A percentile compares a stretch with the other conserved stretches of the same genome.
phyloP scores from a whole-genome alignment of 129 eudicot species.

The Helianthus tuberosus region DNA sequence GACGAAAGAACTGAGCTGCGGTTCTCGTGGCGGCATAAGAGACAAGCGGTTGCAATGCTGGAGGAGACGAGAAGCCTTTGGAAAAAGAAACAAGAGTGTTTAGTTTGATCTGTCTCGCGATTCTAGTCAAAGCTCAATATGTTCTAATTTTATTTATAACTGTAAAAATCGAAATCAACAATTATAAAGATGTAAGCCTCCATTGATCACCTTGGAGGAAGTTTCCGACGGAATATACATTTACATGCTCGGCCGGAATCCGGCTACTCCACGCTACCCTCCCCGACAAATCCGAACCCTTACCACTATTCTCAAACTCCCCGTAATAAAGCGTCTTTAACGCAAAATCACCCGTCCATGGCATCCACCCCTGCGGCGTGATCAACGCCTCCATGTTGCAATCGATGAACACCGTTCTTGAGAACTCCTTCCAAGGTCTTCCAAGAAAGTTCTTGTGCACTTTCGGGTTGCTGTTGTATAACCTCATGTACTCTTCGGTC shows the following conservation, averaged over 20 bases:
- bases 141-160: not conserved
- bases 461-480: constrained; percentile 49
- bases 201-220: constrained; percentile 84
- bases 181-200: constrained; percentile 36
- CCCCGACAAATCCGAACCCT: constrained; percentile 42
- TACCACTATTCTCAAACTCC: constrained; percentile 56
- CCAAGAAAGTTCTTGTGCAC: constrained; percentile 72
- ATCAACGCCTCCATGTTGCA: constrained; percentile 58
- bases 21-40: not conserved
- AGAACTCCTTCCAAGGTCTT: constrained; percentile 82
- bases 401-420: constrained; percentile 55
- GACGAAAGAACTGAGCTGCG: not conserved
- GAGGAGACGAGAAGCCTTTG: constrained; percentile 4
- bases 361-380: constrained; percentile 68
- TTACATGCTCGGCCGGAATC: constrained; percentile 54
- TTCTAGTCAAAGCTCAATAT: too few species aligned
- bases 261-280: constrained; percentile 76
- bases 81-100: constrained; percentile 3
- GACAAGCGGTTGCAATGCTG: not conserved
- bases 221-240: constrained; percentile 49
- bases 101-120: not conserved
- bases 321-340: constrained; percentile 67
- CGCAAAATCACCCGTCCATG: constrained; percentile 71
- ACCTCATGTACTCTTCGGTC: constrained; percentile 53
- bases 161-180: not conserved